Conservation (phyloP, 192 early-diverging fungal species). For the Coemansia sp. region DNA sequence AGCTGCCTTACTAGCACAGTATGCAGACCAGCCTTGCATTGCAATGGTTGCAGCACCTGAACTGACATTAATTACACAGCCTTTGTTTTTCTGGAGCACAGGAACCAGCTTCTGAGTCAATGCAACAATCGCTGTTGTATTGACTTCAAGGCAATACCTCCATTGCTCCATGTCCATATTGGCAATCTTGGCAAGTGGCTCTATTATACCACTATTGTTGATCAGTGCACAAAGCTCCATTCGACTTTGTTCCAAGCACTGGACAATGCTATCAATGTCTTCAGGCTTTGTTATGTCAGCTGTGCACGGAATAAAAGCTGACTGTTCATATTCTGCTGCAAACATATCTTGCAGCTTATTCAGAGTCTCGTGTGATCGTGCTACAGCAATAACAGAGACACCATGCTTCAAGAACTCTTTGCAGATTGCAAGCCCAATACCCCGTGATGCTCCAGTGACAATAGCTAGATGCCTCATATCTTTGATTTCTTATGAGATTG, state of each 20-base stretch:
- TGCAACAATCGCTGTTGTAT: slow-evolving; percentile 70
- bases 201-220: slow-evolving; percentile 58
- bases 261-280: slow-evolving; percentile 58
- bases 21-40: slow-evolving; percentile 75
- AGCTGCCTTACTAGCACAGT: slow-evolving; percentile 81
- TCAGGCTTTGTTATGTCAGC: slow-evolving; percentile 60
- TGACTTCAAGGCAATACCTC: slow-evolving; percentile 66
- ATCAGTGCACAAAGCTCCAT: slow-evolving; percentile 19
- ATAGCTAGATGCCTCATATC: slow-evolving; percentile 56
- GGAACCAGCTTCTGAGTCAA: slow-evolving; percentile 67
- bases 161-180: slow-evolving; percentile 59
- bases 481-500: too few species aligned
- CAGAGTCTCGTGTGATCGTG: slow-evolving; percentile 54
- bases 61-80: slow-evolving; percentile 72
- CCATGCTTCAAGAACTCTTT: slow-evolving; percentile 54
- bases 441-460: slow-evolving; percentile 85
- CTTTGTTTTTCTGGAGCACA: slow-evolving; percentile 57
- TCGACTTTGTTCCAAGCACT: slow-evolving; percentile 69
- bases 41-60: slow-evolving; percentile 74
- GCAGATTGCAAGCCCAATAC: slow-evolving; percentile 73
- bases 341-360: background rate
- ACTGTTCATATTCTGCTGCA: slow-evolving; percentile 17
- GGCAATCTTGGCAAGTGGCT: slow-evolving; percentile 66
- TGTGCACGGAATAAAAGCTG: slow-evolving; percentile 53
- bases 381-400: slow-evolving; percentile 70